A percentile compares a stretch with the other conserved stretches of the same genome.
These are phyloP conservation scores for Trichoderma endophyticum DNA, from an alignment of 2,329 filamentous ascomycete genomes.

Conservation along the genomic window DNA sequence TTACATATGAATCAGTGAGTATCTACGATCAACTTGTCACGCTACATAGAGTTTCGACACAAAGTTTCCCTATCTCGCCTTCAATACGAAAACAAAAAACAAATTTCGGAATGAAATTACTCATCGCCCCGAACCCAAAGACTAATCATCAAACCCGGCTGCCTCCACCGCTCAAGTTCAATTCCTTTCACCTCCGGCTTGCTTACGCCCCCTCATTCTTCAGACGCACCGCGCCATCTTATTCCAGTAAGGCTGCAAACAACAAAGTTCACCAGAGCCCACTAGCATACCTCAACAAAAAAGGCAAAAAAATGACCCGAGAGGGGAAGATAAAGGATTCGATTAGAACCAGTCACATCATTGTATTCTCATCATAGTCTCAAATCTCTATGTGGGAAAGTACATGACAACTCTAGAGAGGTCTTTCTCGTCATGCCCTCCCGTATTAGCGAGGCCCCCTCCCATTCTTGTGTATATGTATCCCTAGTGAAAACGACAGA, in stretches of 20 bases:
- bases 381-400: neutral
- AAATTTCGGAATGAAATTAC: neutral
- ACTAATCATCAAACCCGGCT: neutral
- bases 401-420: neutral
- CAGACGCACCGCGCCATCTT: neutral
- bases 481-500: neutral
- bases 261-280: neutral
- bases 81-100: neutral
- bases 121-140: neutral
- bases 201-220: neutral
- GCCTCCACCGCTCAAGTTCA: neutral
- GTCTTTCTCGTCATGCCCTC: neutral
- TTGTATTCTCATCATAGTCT: conserved; percentile 2
- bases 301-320: neutral
- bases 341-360: neutral
- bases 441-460: neutral
- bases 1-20: neutral
- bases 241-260: neutral
- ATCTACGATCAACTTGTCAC: neutral
- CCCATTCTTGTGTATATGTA: neutral
- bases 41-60: neutral
- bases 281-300: neutral
- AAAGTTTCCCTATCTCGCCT: neutral
- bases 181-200: neutral
- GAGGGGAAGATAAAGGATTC: neutral